Percentiles rank a stretch among this genome's conserved stretches.
phyloP scores from a whole-genome alignment of 352 stramenopile species.

The Globisporangium nunn region DNA sequence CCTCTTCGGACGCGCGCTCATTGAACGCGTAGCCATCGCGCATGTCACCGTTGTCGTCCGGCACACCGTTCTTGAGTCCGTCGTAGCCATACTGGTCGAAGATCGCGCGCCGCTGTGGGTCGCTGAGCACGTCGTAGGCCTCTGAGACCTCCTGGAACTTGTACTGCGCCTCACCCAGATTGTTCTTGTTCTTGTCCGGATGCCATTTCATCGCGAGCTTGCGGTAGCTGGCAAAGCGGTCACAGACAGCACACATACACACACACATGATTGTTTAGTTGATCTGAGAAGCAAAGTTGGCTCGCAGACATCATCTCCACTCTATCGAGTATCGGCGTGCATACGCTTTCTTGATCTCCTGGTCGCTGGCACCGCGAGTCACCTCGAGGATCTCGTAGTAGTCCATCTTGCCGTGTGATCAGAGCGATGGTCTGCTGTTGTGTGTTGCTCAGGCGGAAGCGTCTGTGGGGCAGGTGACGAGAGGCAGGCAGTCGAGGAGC shows the following conservation, averaged over 20 bases:
- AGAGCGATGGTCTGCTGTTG: not conserved
- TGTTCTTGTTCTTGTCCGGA: conserved; percentile 93
- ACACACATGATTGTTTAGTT: no score
- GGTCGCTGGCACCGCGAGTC: conserved; percentile 58
- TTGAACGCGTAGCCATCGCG: conserved; percentile 88
- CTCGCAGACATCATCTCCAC: no score
- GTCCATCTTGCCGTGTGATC: conserved; percentile 39
- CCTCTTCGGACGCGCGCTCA: conserved; percentile 83
- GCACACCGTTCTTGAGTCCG: conserved; percentile 87
- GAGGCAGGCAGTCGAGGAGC: no score
- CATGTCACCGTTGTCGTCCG: conserved; percentile 67
- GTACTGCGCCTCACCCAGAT: conserved; percentile 78
- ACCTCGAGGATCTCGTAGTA: conserved; percentile 92
- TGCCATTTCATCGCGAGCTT: conserved; percentile 93
- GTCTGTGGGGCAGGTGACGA: no score
- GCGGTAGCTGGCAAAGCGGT: conserved; percentile 62
- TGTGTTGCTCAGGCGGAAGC: no score
- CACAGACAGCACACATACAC: no score
- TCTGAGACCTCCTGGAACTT: conserved; percentile 94
- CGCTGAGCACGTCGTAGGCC: conserved; percentile 92
- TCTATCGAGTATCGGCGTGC: not conserved
- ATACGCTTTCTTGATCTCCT: conserved; percentile 92
- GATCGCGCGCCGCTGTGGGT: conserved; percentile 85
- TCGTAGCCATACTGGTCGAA: conserved; percentile 95
- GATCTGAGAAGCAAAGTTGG: no score